phyloP scores from a whole-genome alignment of 345 rosid genomes.

The Lagerstroemia speciosa region DNA sequence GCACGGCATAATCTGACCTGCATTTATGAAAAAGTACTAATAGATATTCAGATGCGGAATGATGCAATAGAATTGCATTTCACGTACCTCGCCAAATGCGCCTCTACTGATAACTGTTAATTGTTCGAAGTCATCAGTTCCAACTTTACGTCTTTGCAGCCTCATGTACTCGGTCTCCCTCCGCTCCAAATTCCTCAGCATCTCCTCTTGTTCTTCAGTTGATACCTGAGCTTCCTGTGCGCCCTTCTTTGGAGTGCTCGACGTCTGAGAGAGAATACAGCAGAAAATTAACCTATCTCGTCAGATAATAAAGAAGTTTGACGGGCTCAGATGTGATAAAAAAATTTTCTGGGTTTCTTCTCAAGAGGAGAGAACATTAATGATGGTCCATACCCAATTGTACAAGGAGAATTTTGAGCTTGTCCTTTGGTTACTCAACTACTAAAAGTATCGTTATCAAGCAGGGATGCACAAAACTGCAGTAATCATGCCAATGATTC shows the following conservation, averaged over 20 bases:
- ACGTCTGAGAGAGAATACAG: constrained; percentile 35
- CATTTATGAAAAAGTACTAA: neutral
- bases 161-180: constrained; percentile 93
- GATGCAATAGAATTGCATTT: neutral
- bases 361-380: neutral
- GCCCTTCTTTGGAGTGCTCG: constrained; percentile 69
- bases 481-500: neutral
- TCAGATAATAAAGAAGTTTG: neutral
- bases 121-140: constrained; percentile 88
- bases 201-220: constrained; percentile 75
- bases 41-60: neutral
- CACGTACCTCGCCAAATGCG: constrained; percentile 87
- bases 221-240: constrained; percentile 81
- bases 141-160: constrained; percentile 87
- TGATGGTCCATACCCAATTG: neutral
- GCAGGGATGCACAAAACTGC: neutral
- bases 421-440: neutral
- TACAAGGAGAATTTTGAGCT: neutral
- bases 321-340: neutral
- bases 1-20: constrained; percentile 90
- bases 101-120: constrained; percentile 87
- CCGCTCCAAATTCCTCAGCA: constrained; percentile 80
- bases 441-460: neutral
- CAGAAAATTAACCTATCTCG: neutral
- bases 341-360: neutral